Conservation (phyloP, 2,329 filamentous ascomycete genomes). For the Uncinocarpus reesii region DNA sequence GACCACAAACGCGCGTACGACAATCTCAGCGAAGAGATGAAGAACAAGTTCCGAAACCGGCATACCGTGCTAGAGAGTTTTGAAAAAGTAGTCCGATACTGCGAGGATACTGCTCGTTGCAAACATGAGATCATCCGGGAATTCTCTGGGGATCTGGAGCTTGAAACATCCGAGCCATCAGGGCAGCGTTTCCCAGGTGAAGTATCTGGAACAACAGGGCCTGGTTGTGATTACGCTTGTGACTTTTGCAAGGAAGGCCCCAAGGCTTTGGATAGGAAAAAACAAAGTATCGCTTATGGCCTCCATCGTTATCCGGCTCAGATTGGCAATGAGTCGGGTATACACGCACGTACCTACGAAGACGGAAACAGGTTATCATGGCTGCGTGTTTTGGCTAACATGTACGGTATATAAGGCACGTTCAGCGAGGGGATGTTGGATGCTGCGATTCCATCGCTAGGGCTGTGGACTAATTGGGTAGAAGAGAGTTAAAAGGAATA, state of each 20-base stretch:
- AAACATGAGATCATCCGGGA: constrained; percentile 63
- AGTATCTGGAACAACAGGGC: constrained; percentile 19
- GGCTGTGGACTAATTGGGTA: no score
- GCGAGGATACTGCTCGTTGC: constrained; percentile 63
- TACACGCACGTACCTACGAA: neutral
- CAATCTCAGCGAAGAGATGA: constrained; percentile 37
- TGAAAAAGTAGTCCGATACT: constrained; percentile 63
- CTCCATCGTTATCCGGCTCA: neutral
- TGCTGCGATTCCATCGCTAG: no score
- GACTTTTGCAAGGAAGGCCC: constrained; percentile 64
- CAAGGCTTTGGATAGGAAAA: constrained; percentile 47
- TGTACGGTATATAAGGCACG: no score
- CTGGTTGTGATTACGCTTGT: constrained; percentile 62
- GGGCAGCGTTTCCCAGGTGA: constrained; percentile 16
- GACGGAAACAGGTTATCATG: neutral
- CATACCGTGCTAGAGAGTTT: constrained; percentile 50
- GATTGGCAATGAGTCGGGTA: neutral
- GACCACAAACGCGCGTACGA: constrained; percentile 35
- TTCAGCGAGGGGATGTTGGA: no score
- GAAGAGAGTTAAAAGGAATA: no score
- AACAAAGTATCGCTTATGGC: constrained; percentile 30
- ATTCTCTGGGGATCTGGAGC: constrained; percentile 61
- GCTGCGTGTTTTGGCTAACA: neutral
- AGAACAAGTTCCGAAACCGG: constrained; percentile 27
- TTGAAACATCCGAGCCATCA: constrained; percentile 25